Evolutionary conservation across 306 rosid species (phyloP).

Genomic region (Gynostemma pentaphyllum): DNA sequence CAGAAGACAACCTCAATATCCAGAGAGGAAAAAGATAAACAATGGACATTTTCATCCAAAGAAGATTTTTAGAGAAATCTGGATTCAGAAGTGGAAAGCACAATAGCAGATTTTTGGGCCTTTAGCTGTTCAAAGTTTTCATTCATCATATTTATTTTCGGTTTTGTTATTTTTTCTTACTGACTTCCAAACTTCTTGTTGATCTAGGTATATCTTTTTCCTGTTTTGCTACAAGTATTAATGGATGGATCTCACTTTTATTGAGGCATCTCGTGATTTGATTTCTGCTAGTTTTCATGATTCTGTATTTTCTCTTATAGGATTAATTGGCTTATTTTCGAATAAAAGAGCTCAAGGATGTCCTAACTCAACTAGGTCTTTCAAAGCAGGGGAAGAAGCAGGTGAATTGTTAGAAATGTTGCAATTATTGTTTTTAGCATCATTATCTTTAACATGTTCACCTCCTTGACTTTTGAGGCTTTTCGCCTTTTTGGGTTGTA

Average conservation of each 20-base stretch:
- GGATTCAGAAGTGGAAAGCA: too few relatives aligned
- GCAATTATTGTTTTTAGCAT: conserved; percentile 8
- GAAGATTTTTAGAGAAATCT: too few relatives aligned
- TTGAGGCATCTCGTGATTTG: not conserved
- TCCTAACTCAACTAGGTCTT: conserved; percentile 73
- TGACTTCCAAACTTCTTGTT: not conserved
- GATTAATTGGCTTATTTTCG: conserved; percentile 75
- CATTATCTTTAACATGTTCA: not conserved
- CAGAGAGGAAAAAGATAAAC: too few relatives aligned
- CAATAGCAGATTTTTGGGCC: too few relatives aligned
- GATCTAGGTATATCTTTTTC: not conserved
- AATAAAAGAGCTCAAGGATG: conserved; percentile 87
- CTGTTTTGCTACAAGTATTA: not conserved
- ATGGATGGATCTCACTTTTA: not conserved
- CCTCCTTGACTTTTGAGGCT: too few relatives aligned
- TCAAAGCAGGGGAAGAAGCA: conserved; percentile 99
- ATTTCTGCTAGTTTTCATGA: not conserved
- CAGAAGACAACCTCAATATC: too few relatives aligned
- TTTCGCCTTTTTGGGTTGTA: too few relatives aligned
- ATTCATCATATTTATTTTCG: not conserved
- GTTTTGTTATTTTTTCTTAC: not conserved
- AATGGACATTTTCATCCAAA: too few relatives aligned
- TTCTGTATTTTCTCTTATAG: conserved; percentile 23
- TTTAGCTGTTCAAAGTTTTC: not conserved
- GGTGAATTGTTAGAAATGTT: conserved; percentile 39